Evolutionary conservation across 305 asterid species (phyloP), one percentile per base, ranked within the genome.

Genomic region (Solanum hybrid): DNA sequence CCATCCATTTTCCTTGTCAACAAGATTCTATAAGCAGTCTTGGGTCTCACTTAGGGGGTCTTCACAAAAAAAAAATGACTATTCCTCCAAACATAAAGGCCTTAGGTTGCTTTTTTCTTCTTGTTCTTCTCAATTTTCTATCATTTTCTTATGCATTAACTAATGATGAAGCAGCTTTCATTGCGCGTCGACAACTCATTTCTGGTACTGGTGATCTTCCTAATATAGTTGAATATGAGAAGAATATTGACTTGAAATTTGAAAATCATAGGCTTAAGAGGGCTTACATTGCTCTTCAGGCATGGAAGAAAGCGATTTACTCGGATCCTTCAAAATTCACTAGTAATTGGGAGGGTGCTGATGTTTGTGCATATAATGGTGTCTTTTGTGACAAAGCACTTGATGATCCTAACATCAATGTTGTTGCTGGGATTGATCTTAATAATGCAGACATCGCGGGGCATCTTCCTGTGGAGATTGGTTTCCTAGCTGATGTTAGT

Each of bases 321-420:
- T 97, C 99, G 9, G 99, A 97, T 64, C 99, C 99, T 2, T 42
- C 71, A 2, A 94, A 95, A 78, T 89, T 93, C 87, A 96, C 98
- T 0, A 75, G 71, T 13, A 94, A 95, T 32, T 97, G 99, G 99
- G 93, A 82, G 7, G 99, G 99, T 40, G 91, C 88, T 4, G 92
- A 97, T 71, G 98, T 97, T 0, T 97, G 99, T 66, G 29, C 93
- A 26, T 97, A 97, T 88, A 93, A 88, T 0, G 98, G 99, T 0
- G 95, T 96, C 4, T 92, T 90, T 32, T 96, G 99, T 73, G 95
- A 94, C 3, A 90, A 77, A 6, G 95, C 99, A 0, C 92, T 92
- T 4, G 98, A 96, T 64, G 92, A 93, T 79, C 90, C 95, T 31
- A 89, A 56, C 34, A 60, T 90, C 73, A 92, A 90, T 5, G 98